These are phyloP conservation scores for Mycena floridula DNA, from an alignment of 768 basidiomycete genomes.

Conservation along the genomic window DNA sequence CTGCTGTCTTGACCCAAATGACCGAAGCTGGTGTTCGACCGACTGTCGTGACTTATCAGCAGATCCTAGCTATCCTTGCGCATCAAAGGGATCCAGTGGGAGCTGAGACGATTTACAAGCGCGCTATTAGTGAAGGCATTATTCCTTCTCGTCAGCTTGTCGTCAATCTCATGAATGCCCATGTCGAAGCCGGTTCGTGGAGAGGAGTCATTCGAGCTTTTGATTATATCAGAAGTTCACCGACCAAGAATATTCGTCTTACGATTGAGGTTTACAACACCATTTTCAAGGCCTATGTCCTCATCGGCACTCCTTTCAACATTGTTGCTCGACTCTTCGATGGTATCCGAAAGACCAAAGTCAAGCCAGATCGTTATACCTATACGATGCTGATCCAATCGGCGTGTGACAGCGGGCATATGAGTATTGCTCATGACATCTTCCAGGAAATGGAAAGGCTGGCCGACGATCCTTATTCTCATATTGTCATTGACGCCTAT, in stretches of 20 bases:
- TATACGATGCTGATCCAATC: slow-evolving; percentile 77
- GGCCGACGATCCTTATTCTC: slow-evolving; percentile 27
- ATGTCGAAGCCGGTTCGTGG: slow-evolving; percentile 81
- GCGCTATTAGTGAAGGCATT: slow-evolving; percentile 56
- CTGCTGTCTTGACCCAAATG: slow-evolving; percentile 56
- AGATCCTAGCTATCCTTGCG: slow-evolving; percentile 61
- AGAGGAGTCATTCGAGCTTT: slow-evolving; percentile 64
- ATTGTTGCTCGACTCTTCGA: slow-evolving; percentile 59
- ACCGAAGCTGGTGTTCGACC: slow-evolving; percentile 39
- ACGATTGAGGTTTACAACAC: slow-evolving; percentile 67
- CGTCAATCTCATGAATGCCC: slow-evolving; percentile 71
- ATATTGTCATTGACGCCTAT: slow-evolving; percentile 45
- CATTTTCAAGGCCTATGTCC: slow-evolving; percentile 78
- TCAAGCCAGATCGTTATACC: slow-evolving; percentile 56
- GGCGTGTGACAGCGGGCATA: slow-evolving; percentile 65
- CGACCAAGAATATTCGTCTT: slow-evolving; percentile 30
- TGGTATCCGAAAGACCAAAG: slow-evolving; percentile 38
- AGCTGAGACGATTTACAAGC: slow-evolving; percentile 62
- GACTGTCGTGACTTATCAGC: slow-evolving; percentile 53
- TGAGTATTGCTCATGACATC: slow-evolving; percentile 60
- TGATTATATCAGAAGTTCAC: slow-evolving; percentile 43
- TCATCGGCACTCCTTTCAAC: slow-evolving; percentile 71
- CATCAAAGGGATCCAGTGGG: slow-evolving; percentile 52
- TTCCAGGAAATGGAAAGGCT: slow-evolving; percentile 60
- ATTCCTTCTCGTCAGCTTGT: slow-evolving; percentile 61